A percentile compares a stretch with the other conserved stretches of the same genome.
Conservation (phyloP, 495 filamentous ascomycete species). For the Daldinia bambusicola region DNA sequence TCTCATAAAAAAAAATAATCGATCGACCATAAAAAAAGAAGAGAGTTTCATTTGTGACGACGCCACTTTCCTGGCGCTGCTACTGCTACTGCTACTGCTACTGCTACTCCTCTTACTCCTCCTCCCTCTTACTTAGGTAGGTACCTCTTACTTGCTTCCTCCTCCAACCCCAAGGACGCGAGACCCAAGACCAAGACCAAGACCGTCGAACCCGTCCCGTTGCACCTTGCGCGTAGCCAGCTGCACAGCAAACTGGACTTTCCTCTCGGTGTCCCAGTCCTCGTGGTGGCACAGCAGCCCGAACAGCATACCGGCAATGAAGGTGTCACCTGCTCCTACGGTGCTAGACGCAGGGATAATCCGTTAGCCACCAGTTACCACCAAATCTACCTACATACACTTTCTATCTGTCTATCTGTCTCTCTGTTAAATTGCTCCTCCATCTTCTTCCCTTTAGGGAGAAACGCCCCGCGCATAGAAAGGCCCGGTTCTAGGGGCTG, state of each 20-base stretch:
- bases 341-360: slow-evolving; percentile 59
- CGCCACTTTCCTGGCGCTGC: slow-evolving; percentile 36
- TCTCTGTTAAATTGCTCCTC: not conserved
- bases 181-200: slow-evolving; percentile 47
- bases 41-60: slow-evolving; percentile 29
- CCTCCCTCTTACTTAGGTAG: too few relatives aligned
- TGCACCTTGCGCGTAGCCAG: slow-evolving; percentile 75
- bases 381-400: too few relatives aligned
- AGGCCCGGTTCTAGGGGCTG: slow-evolving; percentile 7
- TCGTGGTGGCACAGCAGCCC: slow-evolving; percentile 61
- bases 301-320: slow-evolving; percentile 77
- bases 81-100: too few relatives aligned
- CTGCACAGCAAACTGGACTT: slow-evolving; percentile 70
- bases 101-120: too few relatives aligned
- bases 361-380: slow-evolving; percentile 31
- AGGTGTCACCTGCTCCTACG: slow-evolving; percentile 79
- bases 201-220: slow-evolving; percentile 70
- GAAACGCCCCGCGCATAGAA: not conserved
- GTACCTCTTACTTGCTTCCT: too few relatives aligned
- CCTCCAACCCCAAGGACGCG: slow-evolving; percentile 38
- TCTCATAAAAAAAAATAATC: slow-evolving; percentile 40
- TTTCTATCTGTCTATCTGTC: slow-evolving; percentile 5
- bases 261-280: slow-evolving; percentile 62
- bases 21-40: slow-evolving; percentile 21
- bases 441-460: not conserved